Evolutionary conservation across 2,329 filamentous ascomycete genomes (phyloP), one percentile per base, ranked within the genome.

Genomic region (Emericellopsis atlantica): DNA sequence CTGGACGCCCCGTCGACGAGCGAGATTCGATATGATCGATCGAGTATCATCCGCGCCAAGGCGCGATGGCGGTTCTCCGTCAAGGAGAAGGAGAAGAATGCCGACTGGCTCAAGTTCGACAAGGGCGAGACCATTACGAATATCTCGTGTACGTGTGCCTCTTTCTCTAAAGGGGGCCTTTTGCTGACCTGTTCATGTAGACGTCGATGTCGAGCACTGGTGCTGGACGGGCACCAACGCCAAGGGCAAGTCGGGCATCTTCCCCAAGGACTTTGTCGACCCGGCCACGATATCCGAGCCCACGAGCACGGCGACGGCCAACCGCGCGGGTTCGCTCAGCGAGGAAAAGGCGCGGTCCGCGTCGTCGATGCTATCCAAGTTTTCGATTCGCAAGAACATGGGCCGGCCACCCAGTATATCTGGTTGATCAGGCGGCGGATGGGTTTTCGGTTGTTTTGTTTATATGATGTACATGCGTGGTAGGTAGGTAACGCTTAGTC

Each of bases 101-200:
- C 62, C 23, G 54, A 65, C 10, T 77, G 73, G 73, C 58, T 77
- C n/a, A 66, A 61, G 46, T 74, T 84, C 51, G 77, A 80, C 24
- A 81, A 79, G 52, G 76, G 75, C 16, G 80, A 84, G 46, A 65
- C 69, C 4, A 80, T 83, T 14, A 76, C 69, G 47, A 85, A 80
- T 58, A 85, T 75, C 21, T 61, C 59, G 40, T 74, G 70, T 70
- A 51, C 62, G 69, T 6, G 14, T 9, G 39, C 7, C 39, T 33
- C 4, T 1, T 32, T 14, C 14, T 5, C 10, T 5, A 8, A 5
- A 6, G 3, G 32, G 32, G 36, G 10, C 4, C 2, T 4, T n/a
- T 22, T 8, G 11, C 10, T 21, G 18, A 46, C 52, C 24, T 51
- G 42, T 36, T 31, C 15, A n/a, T 14, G 5, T 22, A 70, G 67